Conservation (phyloP, 139 green algal genomes). For the Tetradesmus obliquus region DNA sequence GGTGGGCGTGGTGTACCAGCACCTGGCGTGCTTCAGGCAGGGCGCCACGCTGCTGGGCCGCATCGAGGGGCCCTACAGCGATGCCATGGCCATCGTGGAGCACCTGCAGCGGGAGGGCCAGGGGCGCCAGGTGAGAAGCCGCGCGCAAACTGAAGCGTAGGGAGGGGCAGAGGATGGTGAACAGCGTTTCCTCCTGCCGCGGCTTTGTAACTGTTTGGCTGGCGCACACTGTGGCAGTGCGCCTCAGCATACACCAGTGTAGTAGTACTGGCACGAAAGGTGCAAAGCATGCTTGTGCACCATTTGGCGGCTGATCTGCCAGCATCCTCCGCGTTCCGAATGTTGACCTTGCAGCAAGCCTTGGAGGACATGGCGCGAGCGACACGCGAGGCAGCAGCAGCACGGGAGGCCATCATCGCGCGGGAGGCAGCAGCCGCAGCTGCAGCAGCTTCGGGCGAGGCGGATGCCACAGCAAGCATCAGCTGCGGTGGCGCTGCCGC, state of each 20-base stretch:
- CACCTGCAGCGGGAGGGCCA: conserved; percentile 31
- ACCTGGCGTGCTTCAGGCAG: conserved; percentile 74
- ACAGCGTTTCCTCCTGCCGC: too few species aligned
- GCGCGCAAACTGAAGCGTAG: neutral
- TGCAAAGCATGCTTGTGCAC: too few species aligned
- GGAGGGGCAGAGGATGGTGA: neutral
- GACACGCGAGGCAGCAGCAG: conserved; percentile 29
- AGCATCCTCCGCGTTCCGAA: too few species aligned
- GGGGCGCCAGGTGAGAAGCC: neutral
- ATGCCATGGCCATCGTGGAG: conserved; percentile 48
- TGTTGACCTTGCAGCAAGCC: conserved; percentile 35
- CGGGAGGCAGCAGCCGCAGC: conserved; percentile 30
- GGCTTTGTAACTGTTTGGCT: neutral
- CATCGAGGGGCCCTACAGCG: conserved; percentile 60
- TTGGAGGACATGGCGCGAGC: conserved; percentile 62
- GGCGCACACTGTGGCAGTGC: neutral
- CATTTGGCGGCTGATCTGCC: too few species aligned
- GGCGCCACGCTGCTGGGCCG: conserved; percentile 57
- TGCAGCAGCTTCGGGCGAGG: neutral
- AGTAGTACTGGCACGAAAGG: too few species aligned
- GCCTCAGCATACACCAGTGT: neutral
- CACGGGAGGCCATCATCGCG: conserved; percentile 35
- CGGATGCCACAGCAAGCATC: neutral
- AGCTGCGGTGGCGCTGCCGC: neutral
- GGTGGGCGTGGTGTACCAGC: conserved; percentile 65